phyloP scores from a whole-genome alignment of 768 basidiomycete species.

The Lentinula lateritia region DNA sequence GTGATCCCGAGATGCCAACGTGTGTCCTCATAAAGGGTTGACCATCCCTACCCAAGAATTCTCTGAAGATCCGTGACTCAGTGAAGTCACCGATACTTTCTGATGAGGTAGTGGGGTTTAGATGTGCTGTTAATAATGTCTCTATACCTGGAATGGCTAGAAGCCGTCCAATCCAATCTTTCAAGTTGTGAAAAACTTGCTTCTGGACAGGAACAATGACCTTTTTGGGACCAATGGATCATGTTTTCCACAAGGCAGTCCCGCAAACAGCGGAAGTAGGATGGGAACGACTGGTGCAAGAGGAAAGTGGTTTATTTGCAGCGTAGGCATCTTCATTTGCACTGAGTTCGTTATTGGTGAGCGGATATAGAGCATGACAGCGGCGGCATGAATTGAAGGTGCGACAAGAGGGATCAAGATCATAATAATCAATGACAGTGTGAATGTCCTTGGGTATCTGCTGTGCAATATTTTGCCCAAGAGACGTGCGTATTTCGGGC shows the following conservation, averaged over 20 bases:
- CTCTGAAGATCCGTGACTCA: not conserved
- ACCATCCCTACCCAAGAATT: slow-evolving; percentile 10
- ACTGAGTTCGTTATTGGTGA: not conserved
- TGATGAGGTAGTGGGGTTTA: not conserved
- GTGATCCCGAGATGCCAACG: no score
- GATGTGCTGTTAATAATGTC: not conserved
- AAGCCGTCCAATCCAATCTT: not conserved
- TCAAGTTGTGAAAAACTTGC: not conserved
- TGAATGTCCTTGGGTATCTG: not conserved
- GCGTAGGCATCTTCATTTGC: not conserved
- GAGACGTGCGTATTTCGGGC: not conserved
- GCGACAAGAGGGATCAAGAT: not conserved
- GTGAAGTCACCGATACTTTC: not conserved
- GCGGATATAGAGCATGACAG: not conserved
- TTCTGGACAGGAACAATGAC: not conserved
- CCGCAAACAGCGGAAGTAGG: not conserved
- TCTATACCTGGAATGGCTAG: not conserved
- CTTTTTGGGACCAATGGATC: not conserved
- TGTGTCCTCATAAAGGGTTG: slow-evolving; percentile 10
- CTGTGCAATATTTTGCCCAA: not conserved
- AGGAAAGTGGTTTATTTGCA: not conserved
- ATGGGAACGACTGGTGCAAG: not conserved
- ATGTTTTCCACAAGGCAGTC: not conserved
- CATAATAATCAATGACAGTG: not conserved
- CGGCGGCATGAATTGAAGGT: not conserved